Evolutionary conservation across 2,329 filamentous ascomycete genomes (phyloP), one percentile per base, ranked within the genome.

Genomic region (Cercospora sp.): DNA sequence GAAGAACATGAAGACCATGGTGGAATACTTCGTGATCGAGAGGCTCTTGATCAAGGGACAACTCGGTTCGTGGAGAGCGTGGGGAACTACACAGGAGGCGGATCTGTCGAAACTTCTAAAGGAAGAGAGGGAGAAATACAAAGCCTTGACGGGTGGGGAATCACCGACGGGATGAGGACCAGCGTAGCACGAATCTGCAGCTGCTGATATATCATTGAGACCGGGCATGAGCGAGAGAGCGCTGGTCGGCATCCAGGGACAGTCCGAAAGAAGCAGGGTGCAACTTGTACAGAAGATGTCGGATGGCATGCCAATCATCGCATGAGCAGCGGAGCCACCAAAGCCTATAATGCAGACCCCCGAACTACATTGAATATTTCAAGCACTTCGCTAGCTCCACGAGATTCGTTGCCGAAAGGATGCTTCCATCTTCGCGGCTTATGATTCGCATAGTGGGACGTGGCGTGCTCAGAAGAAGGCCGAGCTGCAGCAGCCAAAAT

Each of bases 21-120:
- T 77, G 2, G 84, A 86, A 73, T 85, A 86, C 69, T 72, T 86
- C 31, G 84, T 86, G 13, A 72, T 86, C 26, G 84, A 86, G 76
- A 80, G 81, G 74, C 70, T 81, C 36, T 74, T 80, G 40, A 77
- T 80, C 73, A 77, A 77, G 51, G 59, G 67, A 31, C 80, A 82
- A 8, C 76, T 82, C 48, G 77, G 78, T 12, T 75, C 78, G 16
- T 86, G 84, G 84, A 81, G 79, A 69, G 74, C 85, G 61, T 86
- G 84, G 84, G 84, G 84, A 3, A 80, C 80, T 65, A 73, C 80
- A 57, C 78, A 79, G 30, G 81, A 83, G 68, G 83, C 80, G 7
- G 80, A 76, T 18, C 58, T 82, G 60, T 73, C 80, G 13, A 77
- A 79, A 65, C 68, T 84, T 18, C 72, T 75, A 30, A 78, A 61